A percentile compares a stretch with the other conserved stretches of the same genome.
Evolutionary conservation across 169 alveolate species (phyloP).

Genomic region (Eimeria praecox): DNA sequence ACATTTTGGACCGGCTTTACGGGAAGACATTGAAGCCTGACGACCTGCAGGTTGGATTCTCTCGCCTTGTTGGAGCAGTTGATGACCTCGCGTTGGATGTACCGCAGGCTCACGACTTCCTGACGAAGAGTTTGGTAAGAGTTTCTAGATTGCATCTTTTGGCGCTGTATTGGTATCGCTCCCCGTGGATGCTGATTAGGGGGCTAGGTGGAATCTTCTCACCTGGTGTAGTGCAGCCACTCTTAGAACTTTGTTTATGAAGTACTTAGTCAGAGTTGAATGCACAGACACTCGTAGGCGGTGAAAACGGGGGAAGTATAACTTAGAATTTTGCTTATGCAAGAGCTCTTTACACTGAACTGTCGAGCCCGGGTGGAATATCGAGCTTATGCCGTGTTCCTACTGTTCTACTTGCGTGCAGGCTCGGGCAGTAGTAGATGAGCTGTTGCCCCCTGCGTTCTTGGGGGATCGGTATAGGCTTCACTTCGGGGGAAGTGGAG

Average conservation of each 20-base stretch:
- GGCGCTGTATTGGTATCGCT: background rate
- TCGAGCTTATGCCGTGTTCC: background rate
- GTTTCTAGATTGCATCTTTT: background rate
- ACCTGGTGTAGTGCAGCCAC: background rate
- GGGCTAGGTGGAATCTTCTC: background rate
- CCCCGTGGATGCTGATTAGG: background rate
- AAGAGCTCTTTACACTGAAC: background rate
- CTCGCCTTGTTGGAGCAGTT: constrained; percentile 78
- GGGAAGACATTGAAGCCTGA: constrained; percentile 75
- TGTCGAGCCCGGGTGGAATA: background rate
- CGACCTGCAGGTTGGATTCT: constrained; percentile 78
- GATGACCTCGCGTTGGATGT: constrained; percentile 72
- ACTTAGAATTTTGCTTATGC: no score
- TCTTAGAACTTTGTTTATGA: background rate
- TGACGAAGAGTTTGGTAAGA: constrained; percentile 67
- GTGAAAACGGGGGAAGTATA: no score
- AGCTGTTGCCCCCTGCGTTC: constrained; percentile 79
- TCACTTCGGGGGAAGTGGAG: constrained; percentile 80
- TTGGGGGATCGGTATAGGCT: constrained; percentile 79
- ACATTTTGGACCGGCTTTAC: constrained; percentile 74
- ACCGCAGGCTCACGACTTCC: constrained; percentile 71
- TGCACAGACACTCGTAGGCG: no score
- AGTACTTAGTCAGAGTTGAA: background rate
- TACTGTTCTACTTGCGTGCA: constrained; percentile 6
- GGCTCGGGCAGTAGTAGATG: constrained; percentile 82